These are phyloP conservation scores for Fusarium sulawesiense DNA, from an alignment of 2,329 filamentous ascomycete genomes.

Conservation along the genomic window DNA sequence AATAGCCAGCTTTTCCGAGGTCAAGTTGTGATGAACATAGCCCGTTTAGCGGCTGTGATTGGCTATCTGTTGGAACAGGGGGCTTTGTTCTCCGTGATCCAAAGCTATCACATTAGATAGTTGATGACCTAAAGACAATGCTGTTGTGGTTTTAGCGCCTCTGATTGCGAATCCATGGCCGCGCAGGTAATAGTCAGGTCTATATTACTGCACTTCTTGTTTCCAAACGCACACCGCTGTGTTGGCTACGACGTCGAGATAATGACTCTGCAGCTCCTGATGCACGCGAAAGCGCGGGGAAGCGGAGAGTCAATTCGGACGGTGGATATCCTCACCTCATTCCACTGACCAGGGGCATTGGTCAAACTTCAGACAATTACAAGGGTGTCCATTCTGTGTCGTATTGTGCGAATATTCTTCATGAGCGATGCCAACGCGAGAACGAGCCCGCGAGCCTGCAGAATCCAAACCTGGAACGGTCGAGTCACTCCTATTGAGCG, in stretches of 20 bases:
- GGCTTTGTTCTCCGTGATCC: slow-evolving; percentile 33
- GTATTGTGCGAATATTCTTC: slow-evolving; percentile 3
- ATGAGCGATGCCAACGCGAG: not conserved
- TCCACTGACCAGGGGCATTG: slow-evolving; percentile 7
- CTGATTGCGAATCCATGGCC: slow-evolving; percentile 25
- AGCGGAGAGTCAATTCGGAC: slow-evolving; percentile 22
- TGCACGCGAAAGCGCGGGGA: slow-evolving; percentile 31
- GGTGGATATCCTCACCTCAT: slow-evolving; percentile 27
- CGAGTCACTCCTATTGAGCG: slow-evolving; percentile 6
- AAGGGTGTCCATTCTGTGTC: slow-evolving; percentile 10
- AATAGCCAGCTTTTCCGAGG: not conserved
- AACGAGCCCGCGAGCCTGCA: not conserved
- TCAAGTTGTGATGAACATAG: slow-evolving; percentile 35
- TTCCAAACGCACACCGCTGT: slow-evolving; percentile 42
- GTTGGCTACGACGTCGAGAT: slow-evolving; percentile 29
- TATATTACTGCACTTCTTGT: slow-evolving; percentile 34
- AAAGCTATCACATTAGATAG: slow-evolving; percentile 41
- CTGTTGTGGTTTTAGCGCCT: slow-evolving; percentile 39
- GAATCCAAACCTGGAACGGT: not conserved
- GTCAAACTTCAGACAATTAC: slow-evolving; percentile 4
- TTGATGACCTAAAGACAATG: slow-evolving; percentile 21
- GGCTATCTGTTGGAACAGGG: slow-evolving; percentile 28
- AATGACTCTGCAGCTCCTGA: slow-evolving; percentile 11
- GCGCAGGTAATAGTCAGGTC: slow-evolving; percentile 27
- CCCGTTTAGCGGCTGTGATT: slow-evolving; percentile 30